Conservation (phyloP, 768 basidiomycete species). For the Boletus tomentosulus region DNA sequence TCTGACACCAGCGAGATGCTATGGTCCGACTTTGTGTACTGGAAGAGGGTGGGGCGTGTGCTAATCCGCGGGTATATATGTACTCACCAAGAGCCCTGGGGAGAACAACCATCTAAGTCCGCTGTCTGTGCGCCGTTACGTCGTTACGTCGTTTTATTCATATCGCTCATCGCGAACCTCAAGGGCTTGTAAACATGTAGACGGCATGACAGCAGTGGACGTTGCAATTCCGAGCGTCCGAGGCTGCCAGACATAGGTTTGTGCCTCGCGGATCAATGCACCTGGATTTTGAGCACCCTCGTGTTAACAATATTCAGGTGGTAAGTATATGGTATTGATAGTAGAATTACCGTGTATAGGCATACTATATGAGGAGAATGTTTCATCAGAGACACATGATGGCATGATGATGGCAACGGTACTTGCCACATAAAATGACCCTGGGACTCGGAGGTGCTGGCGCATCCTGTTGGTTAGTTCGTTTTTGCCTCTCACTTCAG, state of each 20-base stretch:
- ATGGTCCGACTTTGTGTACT: not conserved
- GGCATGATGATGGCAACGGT: not conserved
- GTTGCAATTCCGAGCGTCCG: not conserved
- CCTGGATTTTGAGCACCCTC: not conserved
- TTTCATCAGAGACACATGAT: not conserved
- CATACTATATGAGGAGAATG: not conserved
- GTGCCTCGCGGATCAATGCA: not conserved
- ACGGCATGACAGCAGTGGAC: not conserved
- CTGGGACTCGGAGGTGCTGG: not conserved
- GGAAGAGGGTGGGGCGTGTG: not conserved
- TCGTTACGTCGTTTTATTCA: not conserved
- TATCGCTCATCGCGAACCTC: not conserved
- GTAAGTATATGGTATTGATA: not conserved
- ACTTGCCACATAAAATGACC: not conserved
- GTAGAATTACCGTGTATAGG: not conserved
- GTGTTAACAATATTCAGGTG: not conserved
- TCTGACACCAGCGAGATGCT: not conserved
- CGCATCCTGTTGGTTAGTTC: not conserved
- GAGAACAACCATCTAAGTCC: not conserved
- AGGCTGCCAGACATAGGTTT: not conserved
- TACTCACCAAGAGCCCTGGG: not conserved
- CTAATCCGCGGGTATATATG: not conserved
- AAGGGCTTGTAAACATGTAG: not conserved
- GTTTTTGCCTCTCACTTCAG: not conserved
- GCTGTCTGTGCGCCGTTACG: not conserved